Evolutionary conservation across 345 rosid genomes (phyloP), one percentile per base, ranked within the genome.

Genomic region (Eucalyptus sp.): DNA sequence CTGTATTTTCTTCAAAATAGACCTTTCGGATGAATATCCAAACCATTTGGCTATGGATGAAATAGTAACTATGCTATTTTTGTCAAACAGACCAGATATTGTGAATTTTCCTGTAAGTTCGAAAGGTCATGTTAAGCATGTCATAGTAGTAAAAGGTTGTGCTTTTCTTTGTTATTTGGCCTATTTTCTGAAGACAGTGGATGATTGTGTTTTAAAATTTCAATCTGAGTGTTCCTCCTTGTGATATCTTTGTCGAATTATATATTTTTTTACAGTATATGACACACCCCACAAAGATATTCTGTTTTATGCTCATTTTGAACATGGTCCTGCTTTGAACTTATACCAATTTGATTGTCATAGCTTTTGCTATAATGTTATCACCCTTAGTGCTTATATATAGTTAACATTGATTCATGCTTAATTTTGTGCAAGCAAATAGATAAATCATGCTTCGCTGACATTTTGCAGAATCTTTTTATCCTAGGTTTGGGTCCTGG

Each of bases 401-500:
- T 37, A 41, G 48, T 37, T 20, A 10, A 76, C 48, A 41, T 41
- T 76, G 2, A 41, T 76, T 76, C 48, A 41, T 76, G 48, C 84
- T 76, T 41, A 76, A 76, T 41, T 71, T 33, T 37, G 29, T 10
- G 8, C 48, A 22, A 41, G 48, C 84, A 76, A 41, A 76, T 22
- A 20, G 15, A 20, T 41, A 76, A 41, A 76, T 76, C 8, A 41
- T 76, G 46, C 84, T 76, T 76, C 46, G 10, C 88, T 89, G 43
- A 89, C 48, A 48, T 86, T 37, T 71, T 76, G 43, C 79, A 66
- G 44, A 64, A 44, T 16, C n/a, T 89, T 89, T 51, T 50, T 16
- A 90, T 49, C 86, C 37, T 89, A 96, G 99, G 99, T 90, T 91
- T 97, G 93, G 99, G 99, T 90, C 99, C 99, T 84, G 99, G 98